Base-by-base conservation (phyloP, 352 stramenopile genomes). In the Pythium aristosporum region DNA sequence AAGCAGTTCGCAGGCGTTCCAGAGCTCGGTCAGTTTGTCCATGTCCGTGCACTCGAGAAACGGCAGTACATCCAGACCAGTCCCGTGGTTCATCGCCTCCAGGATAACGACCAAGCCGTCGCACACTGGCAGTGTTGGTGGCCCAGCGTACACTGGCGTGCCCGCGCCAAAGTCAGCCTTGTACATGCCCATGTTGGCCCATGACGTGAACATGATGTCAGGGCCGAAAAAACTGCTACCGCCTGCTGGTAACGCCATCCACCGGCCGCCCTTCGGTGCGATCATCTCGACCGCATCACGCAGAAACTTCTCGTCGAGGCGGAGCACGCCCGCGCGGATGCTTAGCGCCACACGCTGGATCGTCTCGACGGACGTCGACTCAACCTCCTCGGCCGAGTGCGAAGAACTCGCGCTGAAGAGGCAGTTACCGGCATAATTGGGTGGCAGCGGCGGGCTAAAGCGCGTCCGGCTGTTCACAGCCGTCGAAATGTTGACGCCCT, bases 181-280 rank as follows among this genome's bases (percentile, higher is more conserved):
- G 57, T 89, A 87, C 77, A 86, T 86, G 11, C 76, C 80, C 72
- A 82, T 74, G 43, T 85, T 71, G 9, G 65, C 49, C 72, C 72
- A 82, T 5, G 77, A 88, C 34, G 80, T 83, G 71, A 87, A 85
- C 69, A 84, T 80, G 57, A 87, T 53, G 43, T 89, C 77, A 0
- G 65, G 55, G 1, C 80, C 77, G 20, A 85, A 75, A 52, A 79
- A 68, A 51, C 83, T 86, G 25, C 81, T 68, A 5, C 65, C 75
- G 7, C 74, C 69, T 0, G 80, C 68, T 5, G 73, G 58, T 53
- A 83, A 67, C 34, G 72, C 67, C 1, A 54, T 68, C 42, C 73
- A 56, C 21, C 73, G 75, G 18, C 20, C 44, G 1, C 41, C 57
- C 25, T 84, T 67, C 13, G 72, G 57, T 0, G 61, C 55, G 21